phyloP scores from a whole-genome alignment of 176 grass and related monocot genomes.

The Aegilops tauschii region DNA sequence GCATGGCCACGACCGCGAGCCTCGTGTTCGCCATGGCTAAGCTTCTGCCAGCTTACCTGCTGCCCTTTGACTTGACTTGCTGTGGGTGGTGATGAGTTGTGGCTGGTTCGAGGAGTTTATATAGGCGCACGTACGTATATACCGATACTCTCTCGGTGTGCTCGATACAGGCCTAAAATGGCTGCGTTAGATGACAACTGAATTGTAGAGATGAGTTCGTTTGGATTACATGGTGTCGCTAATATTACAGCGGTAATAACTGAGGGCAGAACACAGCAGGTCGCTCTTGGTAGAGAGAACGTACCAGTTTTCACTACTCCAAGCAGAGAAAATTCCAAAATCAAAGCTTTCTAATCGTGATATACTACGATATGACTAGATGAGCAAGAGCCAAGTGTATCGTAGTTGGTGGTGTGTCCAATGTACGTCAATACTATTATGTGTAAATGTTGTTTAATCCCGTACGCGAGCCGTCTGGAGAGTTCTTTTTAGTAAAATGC shows the following conservation, averaged over 20 bases:
- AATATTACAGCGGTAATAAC: conserved; percentile 12
- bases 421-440: not conserved
- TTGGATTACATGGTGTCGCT: conserved; percentile 5
- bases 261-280: not conserved
- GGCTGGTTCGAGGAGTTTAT: not conserved
- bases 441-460: too few species aligned
- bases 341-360: not conserved
- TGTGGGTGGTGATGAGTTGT: not conserved
- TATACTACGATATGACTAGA: not conserved
- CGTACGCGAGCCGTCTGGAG: too few species aligned
- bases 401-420: not conserved
- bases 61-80: not conserved
- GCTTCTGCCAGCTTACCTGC: not conserved
- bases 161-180: not conserved
- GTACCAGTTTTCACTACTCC: not conserved
- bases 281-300: not conserved
- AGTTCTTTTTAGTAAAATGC: too few species aligned
- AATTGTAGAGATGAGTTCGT: not conserved
- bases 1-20: not conserved
- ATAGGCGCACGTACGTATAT: not conserved
- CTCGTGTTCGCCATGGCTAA: not conserved
- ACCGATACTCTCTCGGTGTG: conserved; percentile 1
- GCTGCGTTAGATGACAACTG: not conserved
- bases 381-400: not conserved
- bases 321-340: not conserved